phyloP scores from a whole-genome alignment of 2,329 filamentous ascomycete species.

The Microsporum audouinii region DNA sequence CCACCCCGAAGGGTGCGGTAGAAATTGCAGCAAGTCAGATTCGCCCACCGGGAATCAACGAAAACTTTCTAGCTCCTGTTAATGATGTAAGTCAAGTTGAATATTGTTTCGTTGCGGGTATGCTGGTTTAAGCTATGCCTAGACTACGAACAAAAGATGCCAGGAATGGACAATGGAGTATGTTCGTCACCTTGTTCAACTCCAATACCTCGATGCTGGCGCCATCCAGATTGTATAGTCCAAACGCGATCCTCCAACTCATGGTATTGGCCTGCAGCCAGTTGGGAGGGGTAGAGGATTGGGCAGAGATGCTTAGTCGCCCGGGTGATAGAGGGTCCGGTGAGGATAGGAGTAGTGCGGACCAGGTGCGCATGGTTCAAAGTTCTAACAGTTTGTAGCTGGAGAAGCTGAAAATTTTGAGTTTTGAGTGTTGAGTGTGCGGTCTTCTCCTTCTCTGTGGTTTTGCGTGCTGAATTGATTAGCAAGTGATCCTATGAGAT shows the following conservation, averaged over 20 bases:
- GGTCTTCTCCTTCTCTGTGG: no score
- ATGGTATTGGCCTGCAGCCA: conserved; percentile 18
- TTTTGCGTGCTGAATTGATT: no score
- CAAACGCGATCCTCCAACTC: conserved; percentile 21
- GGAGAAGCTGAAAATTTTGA: no score
- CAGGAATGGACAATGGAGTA: conserved; percentile 29
- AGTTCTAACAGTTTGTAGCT: no score
- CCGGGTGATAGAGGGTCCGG: no score
- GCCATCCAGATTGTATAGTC: conserved; percentile 22
- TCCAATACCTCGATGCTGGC: conserved; percentile 15
- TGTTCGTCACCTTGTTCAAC: conserved; percentile 19
- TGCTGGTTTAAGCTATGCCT: neutral
- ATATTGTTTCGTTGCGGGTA: neutral
- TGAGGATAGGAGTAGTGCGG: no score
- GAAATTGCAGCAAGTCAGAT: conserved; percentile 22
- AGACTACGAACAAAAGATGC: conserved; percentile 25
- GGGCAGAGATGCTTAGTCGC: neutral
- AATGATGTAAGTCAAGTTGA: conserved; percentile 20
- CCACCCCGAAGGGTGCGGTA: conserved; percentile 17
- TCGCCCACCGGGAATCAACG: conserved; percentile 21
- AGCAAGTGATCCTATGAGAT: no score
- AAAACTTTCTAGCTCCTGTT: conserved; percentile 27
- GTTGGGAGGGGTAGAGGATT: neutral
- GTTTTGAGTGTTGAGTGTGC: no score
- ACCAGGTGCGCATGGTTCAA: no score